Base-by-base conservation (phyloP, 331 rosid genomes). In the Arachis monticola region DNA sequence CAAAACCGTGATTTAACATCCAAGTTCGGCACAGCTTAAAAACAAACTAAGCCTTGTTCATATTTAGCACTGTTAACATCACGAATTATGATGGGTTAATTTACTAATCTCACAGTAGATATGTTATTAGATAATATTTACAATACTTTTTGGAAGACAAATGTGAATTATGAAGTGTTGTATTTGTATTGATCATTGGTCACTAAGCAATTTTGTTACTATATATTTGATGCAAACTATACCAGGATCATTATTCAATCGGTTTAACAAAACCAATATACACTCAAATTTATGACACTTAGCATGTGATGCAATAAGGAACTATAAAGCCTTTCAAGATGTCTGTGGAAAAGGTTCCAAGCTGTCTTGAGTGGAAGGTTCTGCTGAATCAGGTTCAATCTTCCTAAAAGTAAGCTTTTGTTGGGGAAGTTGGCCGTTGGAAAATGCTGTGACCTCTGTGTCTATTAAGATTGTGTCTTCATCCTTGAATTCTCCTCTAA, bases 401-500 rank as follows among this genome's bases (percentile, higher is more conserved):
- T 47, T 86, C 74, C 32, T 79, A 81, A 90, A 93, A 11, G 85
- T 85, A 2, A 93, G 88, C 80, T 87, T 93, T 69, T 89, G 92
- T 70, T 86, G 95, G 48, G 96, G 98, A 44, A 86, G 89, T 77
- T 90, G 97, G 61, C 94, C 90, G 10, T 77, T 87, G 46, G 83
- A 44, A 80, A 87, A 87, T 8, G 90, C 81, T 2, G 92, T 52
- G 45, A 93, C 84, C 69, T 93, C 98, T 9, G 96, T 88, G 81
- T 90, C 98, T 1, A 93, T 60, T 5, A 81, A 31, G 32, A 93
- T 72, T 0, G 79, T 66, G 73, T 86, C 91, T 58, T 93, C 98
- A 5, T 93, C 98, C 84, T 85, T 86, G 27, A 93, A 88, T 4
- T 93, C 98, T 40, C 98, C 97, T 83, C 90, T 93, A 60, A 93